phyloP scores from a whole-genome alignment of 176 grass and related monocot species.

The Ensete glaucum region DNA sequence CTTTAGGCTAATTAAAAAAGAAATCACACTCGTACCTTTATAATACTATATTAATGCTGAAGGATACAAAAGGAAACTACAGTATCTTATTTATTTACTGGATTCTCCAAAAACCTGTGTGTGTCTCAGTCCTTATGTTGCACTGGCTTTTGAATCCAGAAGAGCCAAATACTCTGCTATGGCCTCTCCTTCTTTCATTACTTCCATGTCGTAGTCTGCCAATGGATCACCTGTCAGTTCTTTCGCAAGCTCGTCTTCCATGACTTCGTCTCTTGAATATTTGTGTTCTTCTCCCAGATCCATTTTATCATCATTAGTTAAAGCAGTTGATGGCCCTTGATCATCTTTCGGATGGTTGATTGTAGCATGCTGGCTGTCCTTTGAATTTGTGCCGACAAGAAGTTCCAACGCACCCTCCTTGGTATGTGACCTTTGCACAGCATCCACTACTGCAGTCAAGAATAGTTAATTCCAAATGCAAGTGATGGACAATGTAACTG shows the following conservation, averaged over 20 bases:
- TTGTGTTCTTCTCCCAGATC: conserved; percentile 2
- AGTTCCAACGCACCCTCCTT: background rate
- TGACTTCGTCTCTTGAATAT: conserved; percentile 36
- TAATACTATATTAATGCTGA: too few relatives aligned
- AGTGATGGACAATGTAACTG: background rate
- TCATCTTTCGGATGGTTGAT: conserved; percentile 15
- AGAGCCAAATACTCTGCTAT: conserved; percentile 65
- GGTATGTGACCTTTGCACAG: conserved; percentile 6
- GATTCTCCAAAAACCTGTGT: background rate
- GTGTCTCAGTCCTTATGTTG: background rate
- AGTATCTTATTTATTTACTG: background rate
- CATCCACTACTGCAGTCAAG: conserved; percentile 22
- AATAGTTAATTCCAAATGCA: conserved; percentile 1
- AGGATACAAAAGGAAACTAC: too few relatives aligned
- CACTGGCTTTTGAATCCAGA: conserved; percentile 36
- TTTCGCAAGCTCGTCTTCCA: conserved; percentile 68
- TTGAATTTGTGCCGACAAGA: background rate
- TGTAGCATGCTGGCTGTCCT: conserved; percentile 10
- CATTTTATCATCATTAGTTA: background rate
- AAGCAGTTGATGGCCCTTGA: conserved; percentile 16
- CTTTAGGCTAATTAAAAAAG: too few relatives aligned
- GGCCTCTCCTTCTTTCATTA: conserved; percentile 65
- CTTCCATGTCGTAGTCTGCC: conserved; percentile 80
- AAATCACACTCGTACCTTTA: too few relatives aligned
- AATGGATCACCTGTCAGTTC: conserved; percentile 61